Conservation (phyloP, 345 rosid species). For the rapeseed (Brassica napus) region DNA sequence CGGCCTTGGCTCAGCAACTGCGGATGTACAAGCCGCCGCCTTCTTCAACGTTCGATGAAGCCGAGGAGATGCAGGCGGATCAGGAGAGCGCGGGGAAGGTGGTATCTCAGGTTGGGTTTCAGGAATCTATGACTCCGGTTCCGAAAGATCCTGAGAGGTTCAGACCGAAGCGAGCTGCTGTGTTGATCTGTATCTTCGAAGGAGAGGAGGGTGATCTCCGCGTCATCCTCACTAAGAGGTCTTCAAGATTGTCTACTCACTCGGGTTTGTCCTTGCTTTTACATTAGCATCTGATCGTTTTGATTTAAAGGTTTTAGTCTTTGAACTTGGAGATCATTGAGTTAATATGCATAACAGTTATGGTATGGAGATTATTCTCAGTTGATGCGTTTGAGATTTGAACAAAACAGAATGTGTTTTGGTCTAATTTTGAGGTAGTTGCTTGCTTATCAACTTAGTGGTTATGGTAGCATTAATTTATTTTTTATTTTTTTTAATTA, state of each 20-base stretch:
- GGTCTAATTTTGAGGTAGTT: background rate
- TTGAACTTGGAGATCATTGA: background rate
- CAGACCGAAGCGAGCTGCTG: constrained; percentile 86
- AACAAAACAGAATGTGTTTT: background rate
- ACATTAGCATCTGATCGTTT: too few relatives aligned
- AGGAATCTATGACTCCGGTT: constrained; percentile 62
- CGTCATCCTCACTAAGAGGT: constrained; percentile 82
- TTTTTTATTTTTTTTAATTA: background rate
- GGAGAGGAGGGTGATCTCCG: constrained; percentile 82
- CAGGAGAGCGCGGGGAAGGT: constrained; percentile 67
- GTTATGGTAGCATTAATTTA: constrained; percentile 7
- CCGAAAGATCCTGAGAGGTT: constrained; percentile 51
- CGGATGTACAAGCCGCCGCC: constrained; percentile 71
- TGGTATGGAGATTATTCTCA: background rate
- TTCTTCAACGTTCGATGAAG: constrained; percentile 47
- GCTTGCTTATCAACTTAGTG: background rate
- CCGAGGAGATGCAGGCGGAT: constrained; percentile 45
- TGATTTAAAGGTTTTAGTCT: too few relatives aligned
- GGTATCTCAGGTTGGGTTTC: constrained; percentile 80
- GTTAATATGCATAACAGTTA: background rate
- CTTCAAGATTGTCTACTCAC: constrained; percentile 75
- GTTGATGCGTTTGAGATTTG: background rate
- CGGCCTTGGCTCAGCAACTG: constrained; percentile 65
- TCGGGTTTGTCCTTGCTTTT: too few relatives aligned
- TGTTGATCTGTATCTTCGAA: constrained; percentile 82